Conservation (phyloP, 805 yeast genomes). For the Metschnikowia aberdeeniae region DNA sequence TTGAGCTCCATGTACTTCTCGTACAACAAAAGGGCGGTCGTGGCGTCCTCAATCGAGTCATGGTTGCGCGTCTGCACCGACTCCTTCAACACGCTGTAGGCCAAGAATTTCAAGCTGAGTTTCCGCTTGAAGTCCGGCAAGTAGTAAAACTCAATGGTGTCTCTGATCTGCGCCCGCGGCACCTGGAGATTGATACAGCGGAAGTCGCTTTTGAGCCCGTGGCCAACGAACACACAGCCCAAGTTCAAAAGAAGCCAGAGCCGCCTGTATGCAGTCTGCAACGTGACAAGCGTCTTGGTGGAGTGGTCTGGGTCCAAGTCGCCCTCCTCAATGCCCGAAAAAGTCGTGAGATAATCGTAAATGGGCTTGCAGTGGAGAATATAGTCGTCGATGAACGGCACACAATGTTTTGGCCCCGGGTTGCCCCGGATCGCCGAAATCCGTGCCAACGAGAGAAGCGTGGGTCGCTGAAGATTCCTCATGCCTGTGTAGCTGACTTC, state of each 20-base stretch:
- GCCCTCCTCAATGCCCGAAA: slow-evolving; percentile 91
- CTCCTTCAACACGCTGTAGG: slow-evolving; percentile 69
- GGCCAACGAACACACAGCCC: slow-evolving; percentile 93
- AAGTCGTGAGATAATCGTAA: slow-evolving; percentile 82
- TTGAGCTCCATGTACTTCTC: slow-evolving; percentile 63
- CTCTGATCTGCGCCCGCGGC: slow-evolving; percentile 80
- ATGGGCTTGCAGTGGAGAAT: slow-evolving; percentile 69
- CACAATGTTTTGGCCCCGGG: slow-evolving; percentile 59
- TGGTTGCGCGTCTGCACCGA: slow-evolving; percentile 91
- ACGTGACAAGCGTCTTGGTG: slow-evolving; percentile 63
- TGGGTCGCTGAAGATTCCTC: slow-evolving; percentile 68
- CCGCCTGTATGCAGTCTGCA: slow-evolving; percentile 80
- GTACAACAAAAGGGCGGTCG: slow-evolving; percentile 76
- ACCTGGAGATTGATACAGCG: slow-evolving; percentile 89
- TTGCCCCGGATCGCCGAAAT: slow-evolving; percentile 80
- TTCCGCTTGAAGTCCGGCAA: slow-evolving; percentile 71
- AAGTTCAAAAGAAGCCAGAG: slow-evolving; percentile 86
- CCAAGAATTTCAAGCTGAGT: slow-evolving; percentile 79
- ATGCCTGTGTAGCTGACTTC: slow-evolving; percentile 75
- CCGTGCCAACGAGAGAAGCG: slow-evolving; percentile 74
- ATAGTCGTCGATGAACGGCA: slow-evolving; percentile 90
- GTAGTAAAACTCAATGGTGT: slow-evolving; percentile 78
- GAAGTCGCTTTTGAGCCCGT: slow-evolving; percentile 87
- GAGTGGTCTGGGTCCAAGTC: slow-evolving; percentile 75
- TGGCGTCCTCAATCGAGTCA: slow-evolving; percentile 95